Base-by-base conservation (phyloP, 768 basidiomycete species). In the Phanerochaete sordida region DNA sequence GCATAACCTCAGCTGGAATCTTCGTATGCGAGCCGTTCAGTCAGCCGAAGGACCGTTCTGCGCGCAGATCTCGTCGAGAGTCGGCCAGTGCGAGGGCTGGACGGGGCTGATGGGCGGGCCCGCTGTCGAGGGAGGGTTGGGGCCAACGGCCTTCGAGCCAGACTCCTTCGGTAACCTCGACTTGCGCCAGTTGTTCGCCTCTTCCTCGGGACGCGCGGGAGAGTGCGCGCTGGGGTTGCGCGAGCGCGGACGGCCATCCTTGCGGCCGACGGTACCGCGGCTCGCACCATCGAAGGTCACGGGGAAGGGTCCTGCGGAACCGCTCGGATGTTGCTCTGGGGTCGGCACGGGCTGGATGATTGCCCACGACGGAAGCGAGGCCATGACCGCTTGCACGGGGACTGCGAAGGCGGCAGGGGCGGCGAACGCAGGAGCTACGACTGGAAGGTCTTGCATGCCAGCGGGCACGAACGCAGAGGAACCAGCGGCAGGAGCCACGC, bases 11-110 rank as follows among this genome's bases (percentile, higher is more conserved):
- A n/a, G n/a, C n/a, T n/a, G n/a, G n/a, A n/a, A n/a, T n/a, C n/a
- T n/a, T n/a, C n/a, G n/a, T n/a, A n/a, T n/a, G 4, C 26, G 11
- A 3, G 24, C 24, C 2, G 11, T 26, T 26, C 15, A 49, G 48
- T 23, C 28, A 27, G 15, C 11, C 26, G 28, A 15, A 16, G 13
- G 13, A 21, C 3, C 3, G 30, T 52, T 33, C 51, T 23, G 21
- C 26, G 51, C 51, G 30, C 51, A 52, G 51, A 52, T 52, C 33
- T 52, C 51, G 13, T 52, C 51, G 33, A 52, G 51, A 52, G 51
- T 52, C 11, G 51, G 51, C 51, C 51, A 52, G 21, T 33, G 1
- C 19, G n/a, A 16, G 21, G 30, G 1, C n/a, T 52, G 51, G n/a
- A 31, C 51, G 30, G 28, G 28, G 26, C 28, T 30, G 3, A 27